A percentile compares a stretch with the other conserved stretches of the same genome.
phyloP scores from a whole-genome alignment of 306 rosid species.

The Quercus mongolica region DNA sequence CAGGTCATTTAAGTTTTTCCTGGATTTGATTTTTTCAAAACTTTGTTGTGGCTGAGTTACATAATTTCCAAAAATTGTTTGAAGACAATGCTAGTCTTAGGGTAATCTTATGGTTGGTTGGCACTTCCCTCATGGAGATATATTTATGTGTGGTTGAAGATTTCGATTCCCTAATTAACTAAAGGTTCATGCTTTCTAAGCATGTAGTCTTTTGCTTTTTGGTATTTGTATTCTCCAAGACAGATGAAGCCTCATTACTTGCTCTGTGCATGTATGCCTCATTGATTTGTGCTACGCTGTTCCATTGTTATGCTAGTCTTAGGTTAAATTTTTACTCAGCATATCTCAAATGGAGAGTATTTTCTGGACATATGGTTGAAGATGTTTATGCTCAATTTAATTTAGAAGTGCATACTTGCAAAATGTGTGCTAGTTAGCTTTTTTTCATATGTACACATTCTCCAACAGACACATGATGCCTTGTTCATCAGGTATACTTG shows the following conservation, averaged over 20 bases:
- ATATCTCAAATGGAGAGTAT: neutral
- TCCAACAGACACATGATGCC: neutral
- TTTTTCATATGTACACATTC: neutral
- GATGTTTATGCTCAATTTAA: neutral
- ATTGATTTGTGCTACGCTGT: neutral
- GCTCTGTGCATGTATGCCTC: neutral
- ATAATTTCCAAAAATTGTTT: neutral
- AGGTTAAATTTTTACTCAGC: neutral
- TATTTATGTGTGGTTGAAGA: neutral
- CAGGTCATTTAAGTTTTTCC: neutral
- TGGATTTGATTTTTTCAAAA: conserved; percentile 1
- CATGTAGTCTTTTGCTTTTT: neutral
- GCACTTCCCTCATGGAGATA: too few species aligned
- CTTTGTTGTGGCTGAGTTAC: neutral
- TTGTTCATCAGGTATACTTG: neutral
- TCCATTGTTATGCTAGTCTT: neutral
- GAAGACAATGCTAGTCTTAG: neutral
- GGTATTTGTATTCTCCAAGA: neutral
- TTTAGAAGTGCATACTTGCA: neutral
- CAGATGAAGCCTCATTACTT: neutral
- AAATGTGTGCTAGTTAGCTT: neutral
- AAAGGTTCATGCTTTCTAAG: neutral
- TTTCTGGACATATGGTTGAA: neutral
- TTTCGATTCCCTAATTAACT: neutral
- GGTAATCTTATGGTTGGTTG: neutral